Base-by-base conservation (phyloP, 345 rosid genomes). In the Angophora floribunda region DNA sequence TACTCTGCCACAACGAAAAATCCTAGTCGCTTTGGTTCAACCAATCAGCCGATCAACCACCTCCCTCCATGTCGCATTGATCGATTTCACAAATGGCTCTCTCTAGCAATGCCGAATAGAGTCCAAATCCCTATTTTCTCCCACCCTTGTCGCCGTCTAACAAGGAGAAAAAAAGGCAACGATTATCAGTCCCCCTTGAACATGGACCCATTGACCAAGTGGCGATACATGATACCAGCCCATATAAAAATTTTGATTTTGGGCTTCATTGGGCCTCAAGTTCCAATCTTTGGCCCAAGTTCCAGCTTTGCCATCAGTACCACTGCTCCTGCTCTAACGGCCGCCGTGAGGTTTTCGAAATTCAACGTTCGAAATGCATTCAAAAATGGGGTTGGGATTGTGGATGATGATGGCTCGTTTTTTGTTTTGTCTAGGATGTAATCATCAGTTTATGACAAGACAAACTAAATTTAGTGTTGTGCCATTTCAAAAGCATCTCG, bases 71-170 rank as follows among this genome's bases (percentile, higher is more conserved):
- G 61, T 55, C 61, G 9, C 2, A 12, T 12, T 1, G 22, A 26
- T 55, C 28, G 13, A 55, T 4, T 55, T 55, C 61, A 22, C 61
- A 55, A 55, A 22, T 55, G 61, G 28, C 13, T 4, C 61, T 22
- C 61, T 55, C 61, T 0, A 22, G 1, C 0, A 5, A 26, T 1
- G 2, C 61, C 6, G 1, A 22, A 9, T 22, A 22, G 28, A 55
- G 13, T 55, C 61, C 28, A 55, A 55, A 55, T 55, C 0, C 28
- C 61, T 22, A 22, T 55, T 55, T 55, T 22, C 61, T 55, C 61
- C 28, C 0, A 19, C 61, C 28, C 28, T 55, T 6, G 13, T 28
- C 1, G 28, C 61, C 61, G 6, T 22, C 61, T 55, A 55, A 55
- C 3, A 1, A 22, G 61, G 28, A 55, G 28, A 1, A 36, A 1